A percentile compares a stretch with the other conserved stretches of the same genome.
Conservation (phyloP, 1,284 basidiomycete species). For the Phellopilus nigrolimitatus region DNA sequence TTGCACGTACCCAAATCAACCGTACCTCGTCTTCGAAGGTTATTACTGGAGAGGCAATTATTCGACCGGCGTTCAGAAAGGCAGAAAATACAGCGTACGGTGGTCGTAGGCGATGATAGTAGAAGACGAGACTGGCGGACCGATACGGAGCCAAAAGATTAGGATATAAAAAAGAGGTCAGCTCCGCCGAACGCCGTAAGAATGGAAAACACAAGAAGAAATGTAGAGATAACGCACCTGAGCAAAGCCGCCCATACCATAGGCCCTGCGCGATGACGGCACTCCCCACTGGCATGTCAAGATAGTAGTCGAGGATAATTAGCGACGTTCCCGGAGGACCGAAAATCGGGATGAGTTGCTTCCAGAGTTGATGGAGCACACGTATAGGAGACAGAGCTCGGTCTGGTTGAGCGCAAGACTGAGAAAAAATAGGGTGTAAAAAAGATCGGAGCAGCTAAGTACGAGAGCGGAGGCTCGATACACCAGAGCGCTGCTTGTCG, state of each 20-base stretch:
- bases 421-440: too few relatives aligned
- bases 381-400: too few relatives aligned
- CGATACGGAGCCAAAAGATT: neutral
- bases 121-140: conserved; percentile 9
- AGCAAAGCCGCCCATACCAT: conserved; percentile 16
- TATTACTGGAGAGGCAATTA: conserved; percentile 5
- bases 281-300: neutral
- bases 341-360: too few relatives aligned
- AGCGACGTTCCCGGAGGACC: too few relatives aligned
- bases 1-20: conserved; percentile 14
- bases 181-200: neutral
- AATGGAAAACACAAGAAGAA: neutral
- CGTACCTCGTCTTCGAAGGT: conserved; percentile 16
- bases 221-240: conserved; percentile 3
- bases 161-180: neutral
- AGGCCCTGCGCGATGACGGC: conserved; percentile 6
- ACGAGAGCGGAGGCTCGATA: too few relatives aligned
- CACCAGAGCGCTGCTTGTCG: too few relatives aligned
- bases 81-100: neutral
- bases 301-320: neutral
- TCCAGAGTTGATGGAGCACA: too few relatives aligned
- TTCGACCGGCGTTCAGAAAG: neutral
- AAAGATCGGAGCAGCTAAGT: too few relatives aligned
- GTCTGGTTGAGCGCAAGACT: too few relatives aligned
- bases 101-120: conserved; percentile 17